Percentiles rank a stretch among this genome's conserved stretches.
Evolutionary conservation across 495 filamentous ascomycete species (phyloP).

Genomic region (Niebla homalea): DNA sequence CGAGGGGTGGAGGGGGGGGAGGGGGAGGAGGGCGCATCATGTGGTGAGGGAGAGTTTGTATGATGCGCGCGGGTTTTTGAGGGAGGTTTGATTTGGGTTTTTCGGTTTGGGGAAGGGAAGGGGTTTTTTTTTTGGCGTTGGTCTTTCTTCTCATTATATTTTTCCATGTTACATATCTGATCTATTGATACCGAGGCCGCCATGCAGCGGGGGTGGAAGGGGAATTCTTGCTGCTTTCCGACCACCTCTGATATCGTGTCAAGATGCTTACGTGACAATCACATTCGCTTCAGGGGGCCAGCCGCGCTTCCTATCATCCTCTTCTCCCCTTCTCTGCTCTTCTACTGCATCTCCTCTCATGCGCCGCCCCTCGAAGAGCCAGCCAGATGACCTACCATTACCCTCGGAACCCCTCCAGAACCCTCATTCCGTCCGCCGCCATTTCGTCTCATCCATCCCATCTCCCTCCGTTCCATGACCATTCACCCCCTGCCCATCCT

Average conservation of each 20-base stretch:
- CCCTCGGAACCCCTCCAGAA: not conserved
- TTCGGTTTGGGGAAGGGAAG: constrained; percentile 6
- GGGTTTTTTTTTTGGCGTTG: constrained; percentile 1
- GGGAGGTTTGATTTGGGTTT: constrained; percentile 18
- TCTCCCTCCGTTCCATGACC: constrained; percentile 20
- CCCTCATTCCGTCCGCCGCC: constrained; percentile 43
- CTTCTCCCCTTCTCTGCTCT: too few relatives aligned
- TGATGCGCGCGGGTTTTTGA: constrained; percentile 36
- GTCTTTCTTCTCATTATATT: constrained; percentile 3
- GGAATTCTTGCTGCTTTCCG: too few relatives aligned
- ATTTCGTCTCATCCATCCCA: constrained; percentile 40
- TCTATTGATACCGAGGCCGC: too few relatives aligned
- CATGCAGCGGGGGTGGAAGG: too few relatives aligned
- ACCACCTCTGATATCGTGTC: too few relatives aligned
- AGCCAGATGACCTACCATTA: not conserved
- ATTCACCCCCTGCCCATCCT: constrained; percentile 10
- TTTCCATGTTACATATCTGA: too few relatives aligned
- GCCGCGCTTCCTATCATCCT: too few relatives aligned
- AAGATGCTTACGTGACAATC: too few relatives aligned
- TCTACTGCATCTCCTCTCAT: not conserved
- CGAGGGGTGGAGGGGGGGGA: not conserved
- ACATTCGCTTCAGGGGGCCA: too few relatives aligned
- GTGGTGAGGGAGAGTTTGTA: constrained; percentile 25
- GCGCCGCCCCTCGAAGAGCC: constrained; percentile 3
- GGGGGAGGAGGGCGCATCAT: not conserved